Evolutionary conservation across 169 alveolate genomes (phyloP), one percentile per base, ranked within the genome.

Genomic region (Plasmodium cynomolgi): DNA sequence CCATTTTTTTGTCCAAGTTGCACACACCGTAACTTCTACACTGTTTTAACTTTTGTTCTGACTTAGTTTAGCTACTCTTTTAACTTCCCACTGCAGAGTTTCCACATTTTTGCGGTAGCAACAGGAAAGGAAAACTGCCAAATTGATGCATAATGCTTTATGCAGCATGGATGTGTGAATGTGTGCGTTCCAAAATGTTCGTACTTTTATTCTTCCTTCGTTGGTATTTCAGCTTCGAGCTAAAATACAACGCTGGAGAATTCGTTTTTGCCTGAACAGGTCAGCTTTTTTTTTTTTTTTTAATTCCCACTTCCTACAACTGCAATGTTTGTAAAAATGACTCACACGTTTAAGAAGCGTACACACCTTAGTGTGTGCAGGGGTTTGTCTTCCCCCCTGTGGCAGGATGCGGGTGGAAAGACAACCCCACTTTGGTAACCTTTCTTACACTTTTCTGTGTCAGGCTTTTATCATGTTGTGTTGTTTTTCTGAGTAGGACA

Each of bases 361-460:
- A 33, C 29, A 13, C 84, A 77, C 39, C 9, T 33, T 39, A 29
- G 84, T 77, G 84, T 33, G 84, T 77, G 84, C 68, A 77, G 50
- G 31, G 29, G 41, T 31, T 77, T 77, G 50, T 77, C 50, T 77
- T 77, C 26, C 50, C 44, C 15, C 54, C 50, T 29, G 39, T 50
- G 33, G 17, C 5, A 26, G 50, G 84, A 29, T 39, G 20, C 5
- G 23, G 50, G 5, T n/a, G 33, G 13, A 33, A 77, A 3, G 58
- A 29, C 11, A 29, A n/a, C 47, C 2, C 79, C 58, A 50, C 17
- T 0, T 44, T 44, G 31, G 37, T 68, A 68, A 26, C 8, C n/a
- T 15, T 68, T 0, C 77, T 9, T 68, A 68, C n/a, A 68, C 17
- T 23, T 13, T 7, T 68, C 77, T 68, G 37, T 23, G 4, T 29